A percentile compares a stretch with the other conserved stretches of the same genome.
phyloP scores from a whole-genome alignment of 768 basidiomycete species.

The Phallus indusiatus region DNA sequence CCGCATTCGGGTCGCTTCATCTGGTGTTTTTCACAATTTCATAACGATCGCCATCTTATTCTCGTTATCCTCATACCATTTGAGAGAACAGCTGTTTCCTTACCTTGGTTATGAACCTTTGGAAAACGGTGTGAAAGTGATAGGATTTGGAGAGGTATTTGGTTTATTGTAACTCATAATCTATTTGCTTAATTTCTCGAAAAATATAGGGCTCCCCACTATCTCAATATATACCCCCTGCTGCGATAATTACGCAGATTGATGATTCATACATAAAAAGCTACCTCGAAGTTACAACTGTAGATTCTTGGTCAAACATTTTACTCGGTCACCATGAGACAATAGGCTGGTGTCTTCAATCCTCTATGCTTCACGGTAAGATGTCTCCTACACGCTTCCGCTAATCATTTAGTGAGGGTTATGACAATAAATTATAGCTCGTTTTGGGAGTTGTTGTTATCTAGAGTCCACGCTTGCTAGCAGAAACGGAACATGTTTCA shows the following conservation, averaged over 20 bases:
- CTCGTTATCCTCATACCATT: slow-evolving; percentile 17
- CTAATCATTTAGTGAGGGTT: neutral
- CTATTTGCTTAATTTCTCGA: slow-evolving; percentile 8
- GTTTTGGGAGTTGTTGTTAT: slow-evolving; percentile 1
- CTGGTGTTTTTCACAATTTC: slow-evolving; percentile 76
- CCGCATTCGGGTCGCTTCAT: slow-evolving; percentile 54
- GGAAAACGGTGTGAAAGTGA: neutral
- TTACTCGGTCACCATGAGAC: slow-evolving; percentile 21
- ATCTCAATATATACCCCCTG: slow-evolving; percentile 40
- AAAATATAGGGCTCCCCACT: slow-evolving; percentile 52
- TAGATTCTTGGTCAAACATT: slow-evolving; percentile 39
- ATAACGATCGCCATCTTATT: slow-evolving; percentile 33
- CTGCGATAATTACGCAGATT: slow-evolving; percentile 51
- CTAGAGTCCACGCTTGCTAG: neutral
- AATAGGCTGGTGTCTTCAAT: slow-evolving; percentile 55
- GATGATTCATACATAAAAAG: slow-evolving; percentile 48
- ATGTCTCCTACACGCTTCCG: neutral
- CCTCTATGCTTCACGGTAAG: slow-evolving; percentile 23
- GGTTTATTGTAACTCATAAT: slow-evolving; percentile 13
- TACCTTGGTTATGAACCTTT: neutral
- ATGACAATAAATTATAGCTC: neutral
- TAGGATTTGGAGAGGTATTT: slow-evolving; percentile 4
- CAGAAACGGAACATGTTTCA: slow-evolving; percentile 1
- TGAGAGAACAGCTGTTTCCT: neutral
- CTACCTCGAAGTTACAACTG: slow-evolving; percentile 11